Evolutionary conservation across 345 rosid species (phyloP).

Genomic region (Eucalyptus dawsonii): DNA sequence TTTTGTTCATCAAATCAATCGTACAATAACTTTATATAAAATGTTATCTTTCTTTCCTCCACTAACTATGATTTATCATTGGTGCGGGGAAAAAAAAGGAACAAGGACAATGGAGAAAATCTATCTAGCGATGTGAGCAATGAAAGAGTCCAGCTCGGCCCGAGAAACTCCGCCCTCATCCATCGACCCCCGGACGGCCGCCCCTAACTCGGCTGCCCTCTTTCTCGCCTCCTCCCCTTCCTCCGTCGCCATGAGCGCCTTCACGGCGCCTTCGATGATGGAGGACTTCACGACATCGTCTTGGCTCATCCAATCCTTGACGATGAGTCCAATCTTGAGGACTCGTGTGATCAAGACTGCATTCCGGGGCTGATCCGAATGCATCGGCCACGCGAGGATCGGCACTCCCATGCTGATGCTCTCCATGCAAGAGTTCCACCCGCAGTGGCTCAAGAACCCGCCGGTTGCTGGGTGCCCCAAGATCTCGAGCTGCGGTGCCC

Average conservation of each 20-base stretch:
- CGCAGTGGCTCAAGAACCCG: constrained; percentile 57
- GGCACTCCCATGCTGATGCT: constrained; percentile 62
- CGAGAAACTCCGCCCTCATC: constrained; percentile 28
- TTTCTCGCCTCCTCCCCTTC: constrained; percentile 40
- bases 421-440: constrained; percentile 74
- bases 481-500: constrained; percentile 60
- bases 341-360: constrained; percentile 19
- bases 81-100: background rate
- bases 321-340: constrained; percentile 21
- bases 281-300: constrained; percentile 7
- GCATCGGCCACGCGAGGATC: constrained; percentile 52
- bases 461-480: constrained; percentile 31
- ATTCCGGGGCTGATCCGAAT: constrained; percentile 55
- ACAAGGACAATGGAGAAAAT: background rate
- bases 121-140: constrained; percentile 30
- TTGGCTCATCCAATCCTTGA: constrained; percentile 14
- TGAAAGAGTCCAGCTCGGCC: constrained; percentile 33
- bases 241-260: constrained; percentile 25
- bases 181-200: constrained; percentile 1
- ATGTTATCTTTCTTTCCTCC: background rate
- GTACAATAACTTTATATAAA: background rate
- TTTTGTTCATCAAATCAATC: background rate
- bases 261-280: constrained; percentile 13
- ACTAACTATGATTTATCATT: background rate
- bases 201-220: constrained; percentile 23